Evolutionary conservation across 768 basidiomycete genomes (phyloP).

Genomic region (Tylopilus plumbeoviolaceoides): DNA sequence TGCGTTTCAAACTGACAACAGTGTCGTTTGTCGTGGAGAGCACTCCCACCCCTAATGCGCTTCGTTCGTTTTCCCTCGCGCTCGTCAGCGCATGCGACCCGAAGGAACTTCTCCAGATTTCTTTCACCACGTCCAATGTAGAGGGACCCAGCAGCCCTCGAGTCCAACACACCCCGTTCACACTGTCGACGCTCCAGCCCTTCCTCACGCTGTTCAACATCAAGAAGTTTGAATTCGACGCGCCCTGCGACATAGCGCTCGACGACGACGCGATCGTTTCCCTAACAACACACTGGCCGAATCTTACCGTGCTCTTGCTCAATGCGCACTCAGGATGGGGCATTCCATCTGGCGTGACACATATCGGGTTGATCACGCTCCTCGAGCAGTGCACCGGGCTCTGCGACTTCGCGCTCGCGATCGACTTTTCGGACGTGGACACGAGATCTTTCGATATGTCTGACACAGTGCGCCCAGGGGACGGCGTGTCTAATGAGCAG

Average conservation of each 20-base stretch:
- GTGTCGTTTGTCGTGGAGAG: conserved; percentile 15
- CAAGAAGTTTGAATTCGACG: conserved; percentile 12
- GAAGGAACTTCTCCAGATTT: too few relatives aligned
- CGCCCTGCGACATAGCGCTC: conserved; percentile 17
- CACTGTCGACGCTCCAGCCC: neutral
- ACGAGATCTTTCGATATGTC: conserved; percentile 17
- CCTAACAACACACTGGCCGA: conserved; percentile 21
- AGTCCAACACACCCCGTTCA: too few relatives aligned
- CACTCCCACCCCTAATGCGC: neutral
- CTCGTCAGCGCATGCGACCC: too few relatives aligned
- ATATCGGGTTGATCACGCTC: conserved; percentile 18
- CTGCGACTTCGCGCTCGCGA: conserved; percentile 17
- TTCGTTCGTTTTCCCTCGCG: too few relatives aligned
- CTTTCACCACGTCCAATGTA: too few relatives aligned
- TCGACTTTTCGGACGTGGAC: conserved; percentile 19
- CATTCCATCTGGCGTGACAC: conserved; percentile 15
- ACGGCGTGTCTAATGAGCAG: conserved; percentile 6
- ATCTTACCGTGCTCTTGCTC: conserved; percentile 1
- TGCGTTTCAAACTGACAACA: neutral
- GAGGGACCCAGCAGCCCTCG: too few relatives aligned
- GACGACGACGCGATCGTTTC: conserved; percentile 17
- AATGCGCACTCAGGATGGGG: conserved; percentile 21
- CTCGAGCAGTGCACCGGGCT: conserved; percentile 10
- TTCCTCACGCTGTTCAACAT: conserved; percentile 9
- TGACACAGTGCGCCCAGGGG: conserved; percentile 6